Evolutionary conservation across 2,329 filamentous ascomycete genomes (phyloP), one percentile per base, ranked within the genome.

Genomic region (Beauveria asiatica): DNA sequence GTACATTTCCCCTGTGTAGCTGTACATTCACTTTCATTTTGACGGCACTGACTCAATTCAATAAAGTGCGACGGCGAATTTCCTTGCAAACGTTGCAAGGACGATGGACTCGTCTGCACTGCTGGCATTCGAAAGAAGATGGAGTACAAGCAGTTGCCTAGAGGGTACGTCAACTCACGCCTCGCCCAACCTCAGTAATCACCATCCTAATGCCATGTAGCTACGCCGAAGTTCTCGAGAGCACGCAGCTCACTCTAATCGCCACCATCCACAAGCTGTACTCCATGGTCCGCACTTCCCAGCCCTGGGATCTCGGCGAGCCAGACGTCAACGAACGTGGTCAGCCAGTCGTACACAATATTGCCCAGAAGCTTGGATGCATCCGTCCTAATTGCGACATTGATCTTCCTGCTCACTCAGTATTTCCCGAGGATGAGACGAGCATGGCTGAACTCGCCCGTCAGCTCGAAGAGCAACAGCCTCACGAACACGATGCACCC

Each of bases 261-360:
- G 82, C 83, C 59, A 86, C 83, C 21, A 82, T 86, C 1, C 83
- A 86, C 69, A 86, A 86, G 71, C 77, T 87, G 23, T 87, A 86
- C 70, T 76, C 78, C 57, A 86, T 87, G 83, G 79, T 87, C 50
- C 78, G 82, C 62, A 82, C 75, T 62, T 74, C 75, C 21, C 81
- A 86, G 65, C 68, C 75, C 3, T 87, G 84, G 84, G 80, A 83
- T 13, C 74, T 86, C 17, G 83, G 80, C n/a, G 83, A 86, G 66
- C 83, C 83, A 3, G 82, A 84, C 63, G 73, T 85, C 65, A 87
- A 87, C 69, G 83, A 85, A 63, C 76, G 81, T 57, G 83, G 83
- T 39, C 81, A 84, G 65, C 83, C 84, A 3, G 79, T 86, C 27
- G 84, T 87, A 58, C 84, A 87, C 72, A 81, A 86, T 68, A 86